Base-by-base conservation (phyloP, 495 filamentous ascomycete species). In the Daldinia caldariorum region DNA sequence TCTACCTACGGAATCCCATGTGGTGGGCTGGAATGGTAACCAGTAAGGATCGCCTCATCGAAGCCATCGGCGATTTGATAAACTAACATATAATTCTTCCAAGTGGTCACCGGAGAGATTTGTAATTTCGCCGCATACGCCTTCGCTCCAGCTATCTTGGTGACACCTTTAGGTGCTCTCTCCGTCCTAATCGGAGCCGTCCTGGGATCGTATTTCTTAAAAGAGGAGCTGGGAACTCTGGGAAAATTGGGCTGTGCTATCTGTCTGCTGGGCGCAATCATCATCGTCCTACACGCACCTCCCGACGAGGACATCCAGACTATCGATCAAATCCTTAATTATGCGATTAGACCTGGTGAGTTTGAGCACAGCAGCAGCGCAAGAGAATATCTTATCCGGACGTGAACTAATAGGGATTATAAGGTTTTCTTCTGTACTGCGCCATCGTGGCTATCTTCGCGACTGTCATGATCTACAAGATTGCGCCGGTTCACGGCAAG, bases 91-190 rank as follows among this genome's bases (percentile, higher is more conserved):
- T 58, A 47, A 38, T 31, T 37, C 20, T 47, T 66, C 43, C 29
- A 71, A 91, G 83, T 88, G 84, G 91, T 97, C 82, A 83, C 90
- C 39, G 95, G 95, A 67, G 95, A 99, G 80, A 84, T 95, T 54
- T 93, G 91, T 77, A 99, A 99, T 77, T 99, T 99, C 77, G 93
- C 94, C 29, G 95, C 95, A 62, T 99, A 99, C 78, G 95, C 95
- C 1, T 99, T 97, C 80, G 95, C 95, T 66, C 95, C 95, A 39
- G 95, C 95, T 4, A 99, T 99, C 77, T 84, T 99, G 59, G 95
- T 99, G 37, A 99, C 95, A 4, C 95, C 95, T 13, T 80, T 99
- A 38, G 95, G 95, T 41, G 95, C 95, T 43, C 83, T 99, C 63
- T 93, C 92, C 74, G 95, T 99, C 57, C 81, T 99, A 74, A 97